These are phyloP conservation scores for Geosiphon pyriformis DNA, from an alignment of 192 early-diverging fungal genomes.

Conservation along the genomic window DNA sequence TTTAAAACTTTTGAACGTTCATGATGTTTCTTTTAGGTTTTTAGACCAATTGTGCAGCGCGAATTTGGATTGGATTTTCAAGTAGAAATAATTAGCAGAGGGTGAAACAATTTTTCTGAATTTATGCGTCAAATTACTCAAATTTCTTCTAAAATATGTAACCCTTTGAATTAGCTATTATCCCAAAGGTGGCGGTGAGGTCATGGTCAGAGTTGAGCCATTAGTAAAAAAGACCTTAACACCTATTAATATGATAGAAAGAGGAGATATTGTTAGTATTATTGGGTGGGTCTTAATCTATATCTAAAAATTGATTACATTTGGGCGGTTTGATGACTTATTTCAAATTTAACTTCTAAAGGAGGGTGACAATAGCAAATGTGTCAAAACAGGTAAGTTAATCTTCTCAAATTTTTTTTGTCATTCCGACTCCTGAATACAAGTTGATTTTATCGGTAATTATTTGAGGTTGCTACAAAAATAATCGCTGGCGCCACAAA, in stretches of 20 bases:
- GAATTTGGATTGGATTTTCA: conserved; percentile 27
- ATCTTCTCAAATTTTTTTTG: not conserved
- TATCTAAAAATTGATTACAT: no score
- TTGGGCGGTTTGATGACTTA: no score
- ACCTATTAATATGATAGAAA: conserved; percentile 9
- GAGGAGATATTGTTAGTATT: conserved; percentile 7
- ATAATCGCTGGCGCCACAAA: not conserved
- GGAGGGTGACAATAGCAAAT: not conserved
- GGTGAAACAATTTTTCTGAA: not conserved
- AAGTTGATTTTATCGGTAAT: not conserved
- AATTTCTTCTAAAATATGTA: not conserved
- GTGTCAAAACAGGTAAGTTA: conserved; percentile 4
- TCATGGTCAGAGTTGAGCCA: conserved; percentile 26
- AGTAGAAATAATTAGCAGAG: conserved; percentile 13
- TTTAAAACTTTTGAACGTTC: not conserved
- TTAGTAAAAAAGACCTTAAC: conserved; percentile 10
- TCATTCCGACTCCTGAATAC: not conserved
- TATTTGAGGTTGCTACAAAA: conserved; percentile 5
- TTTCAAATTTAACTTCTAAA: no score
- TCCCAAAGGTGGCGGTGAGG: conserved; percentile 30
- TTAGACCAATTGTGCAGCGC: conserved; percentile 18
- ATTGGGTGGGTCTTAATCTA: conserved; percentile 6
- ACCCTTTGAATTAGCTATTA: conserved; percentile 25
- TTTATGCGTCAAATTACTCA: not conserved
- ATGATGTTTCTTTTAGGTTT: conserved; percentile 17